Percentiles rank a stretch among this genome's conserved stretches.
Conservation (phyloP, 2,329 filamentous ascomycete genomes). For the Aspergillus niger region DNA sequence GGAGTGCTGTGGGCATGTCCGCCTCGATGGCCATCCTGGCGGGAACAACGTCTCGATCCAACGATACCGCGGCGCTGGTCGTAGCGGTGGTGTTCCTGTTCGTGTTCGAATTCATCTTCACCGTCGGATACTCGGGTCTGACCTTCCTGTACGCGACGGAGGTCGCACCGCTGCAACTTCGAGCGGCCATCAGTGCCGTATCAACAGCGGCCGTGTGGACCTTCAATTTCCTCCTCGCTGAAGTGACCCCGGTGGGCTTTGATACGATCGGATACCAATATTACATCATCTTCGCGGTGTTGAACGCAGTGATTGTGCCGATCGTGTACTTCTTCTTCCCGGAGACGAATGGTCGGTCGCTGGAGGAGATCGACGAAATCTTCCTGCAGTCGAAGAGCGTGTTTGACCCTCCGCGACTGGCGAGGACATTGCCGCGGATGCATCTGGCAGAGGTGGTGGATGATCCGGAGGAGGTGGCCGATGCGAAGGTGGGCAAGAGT, state of each 20-base stretch:
- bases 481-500: neutral
- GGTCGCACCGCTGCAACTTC: slow-evolving; percentile 48
- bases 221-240: slow-evolving; percentile 41
- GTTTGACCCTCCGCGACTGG: slow-evolving; percentile 30
- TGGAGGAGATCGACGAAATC: slow-evolving; percentile 46
- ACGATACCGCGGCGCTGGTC: slow-evolving; percentile 52
- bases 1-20: slow-evolving; percentile 32
- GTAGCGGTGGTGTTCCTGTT: slow-evolving; percentile 60
- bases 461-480: neutral
- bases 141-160: slow-evolving; percentile 65
- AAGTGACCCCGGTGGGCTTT: slow-evolving; percentile 43
- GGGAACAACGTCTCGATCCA: slow-evolving; percentile 49
- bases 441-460: slow-evolving; percentile 18
- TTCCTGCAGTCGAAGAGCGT: slow-evolving; percentile 36
- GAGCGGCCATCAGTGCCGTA: slow-evolving; percentile 57
- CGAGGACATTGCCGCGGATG: slow-evolving; percentile 20
- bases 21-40: slow-evolving; percentile 46
- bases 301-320: slow-evolving; percentile 39
- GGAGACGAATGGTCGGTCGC: slow-evolving; percentile 41
- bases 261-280: slow-evolving; percentile 50
- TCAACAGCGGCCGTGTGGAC: slow-evolving; percentile 51
- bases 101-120: slow-evolving; percentile 63
- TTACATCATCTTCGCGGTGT: slow-evolving; percentile 49
- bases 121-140: slow-evolving; percentile 60
- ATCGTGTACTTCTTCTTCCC: slow-evolving; percentile 43